Percentiles rank a stretch among this genome's conserved stretches.
These are phyloP conservation scores for Penicillium maclennaniae DNA, from an alignment of 495 filamentous ascomycete species.

Conservation along the genomic window DNA sequence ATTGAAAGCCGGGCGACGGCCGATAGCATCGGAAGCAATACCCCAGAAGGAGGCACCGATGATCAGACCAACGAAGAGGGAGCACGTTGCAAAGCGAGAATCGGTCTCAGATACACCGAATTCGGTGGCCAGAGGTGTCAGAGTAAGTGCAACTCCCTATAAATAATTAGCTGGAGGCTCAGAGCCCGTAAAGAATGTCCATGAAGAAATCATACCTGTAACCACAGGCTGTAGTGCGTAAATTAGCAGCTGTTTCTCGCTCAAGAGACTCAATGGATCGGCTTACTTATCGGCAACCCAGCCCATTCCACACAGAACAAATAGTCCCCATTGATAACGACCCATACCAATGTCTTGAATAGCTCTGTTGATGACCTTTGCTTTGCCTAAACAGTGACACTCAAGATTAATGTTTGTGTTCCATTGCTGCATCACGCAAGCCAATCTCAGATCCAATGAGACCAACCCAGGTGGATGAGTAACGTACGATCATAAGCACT, in stretches of 20 bases:
- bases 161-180: slow-evolving; percentile 7
- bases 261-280: not conserved
- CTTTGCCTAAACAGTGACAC: slow-evolving; percentile 19
- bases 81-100: slow-evolving; percentile 46
- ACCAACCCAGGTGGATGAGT: not conserved
- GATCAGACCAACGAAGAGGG: slow-evolving; percentile 43
- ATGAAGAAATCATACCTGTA: slow-evolving; percentile 22
- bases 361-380: slow-evolving; percentile 22
- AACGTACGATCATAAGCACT: slow-evolving; percentile 54
- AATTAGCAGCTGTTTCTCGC: slow-evolving; percentile 10
- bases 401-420: not conserved
- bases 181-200: not conserved
- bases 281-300: slow-evolving; percentile 59
- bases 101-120: slow-evolving; percentile 41
- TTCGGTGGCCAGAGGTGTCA: slow-evolving; percentile 39
- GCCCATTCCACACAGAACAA: slow-evolving; percentile 73
- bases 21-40: slow-evolving; percentile 44
- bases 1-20: slow-evolving; percentile 51
- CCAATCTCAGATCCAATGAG: not conserved
- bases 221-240: slow-evolving; percentile 32
- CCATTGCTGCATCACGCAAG: not conserved
- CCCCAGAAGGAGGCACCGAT: slow-evolving; percentile 52
- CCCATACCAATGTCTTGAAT: slow-evolving; percentile 75
- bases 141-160: slow-evolving; percentile 46
- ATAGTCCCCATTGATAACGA: slow-evolving; percentile 77